A percentile compares a stretch with the other conserved stretches of the same genome.
Conservation (phyloP, 1,284 basidiomycete genomes). For the Gymnopus androsaceus region DNA sequence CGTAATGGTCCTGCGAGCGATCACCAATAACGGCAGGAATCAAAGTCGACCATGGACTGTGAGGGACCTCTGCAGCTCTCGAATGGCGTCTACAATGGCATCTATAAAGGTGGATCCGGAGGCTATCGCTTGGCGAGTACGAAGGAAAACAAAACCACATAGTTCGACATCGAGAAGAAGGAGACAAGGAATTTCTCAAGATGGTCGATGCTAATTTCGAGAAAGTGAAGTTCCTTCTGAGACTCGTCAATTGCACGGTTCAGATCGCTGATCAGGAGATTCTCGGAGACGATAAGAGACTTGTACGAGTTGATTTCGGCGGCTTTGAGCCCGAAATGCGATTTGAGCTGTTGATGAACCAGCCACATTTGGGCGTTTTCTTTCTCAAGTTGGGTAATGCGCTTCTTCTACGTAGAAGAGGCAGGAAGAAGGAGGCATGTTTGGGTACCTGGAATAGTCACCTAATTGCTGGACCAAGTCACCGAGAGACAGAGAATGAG, state of each 20-base stretch:
- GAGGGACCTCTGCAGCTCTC: slow-evolving; percentile 40
- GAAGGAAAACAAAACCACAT: slow-evolving; percentile 33
- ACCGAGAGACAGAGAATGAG: slow-evolving; percentile 19
- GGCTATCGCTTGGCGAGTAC: slow-evolving; percentile 30
- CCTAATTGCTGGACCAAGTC: slow-evolving; percentile 11
- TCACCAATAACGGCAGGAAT: slow-evolving; percentile 42
- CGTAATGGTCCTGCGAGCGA: slow-evolving; percentile 48
- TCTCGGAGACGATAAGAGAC: neutral
- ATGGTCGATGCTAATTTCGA: slow-evolving; percentile 20
- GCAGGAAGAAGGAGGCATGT: slow-evolving; percentile 9
- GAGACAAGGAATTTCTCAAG: slow-evolving; percentile 35
- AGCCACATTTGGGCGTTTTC: slow-evolving; percentile 33
- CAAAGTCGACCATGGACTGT: slow-evolving; percentile 46
- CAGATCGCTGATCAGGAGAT: slow-evolving; percentile 17
- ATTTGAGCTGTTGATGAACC: slow-evolving; percentile 27
- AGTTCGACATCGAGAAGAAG: slow-evolving; percentile 37
- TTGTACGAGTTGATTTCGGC: slow-evolving; percentile 8
- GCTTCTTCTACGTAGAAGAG: slow-evolving; percentile 22
- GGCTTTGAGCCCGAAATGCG: slow-evolving; percentile 14
- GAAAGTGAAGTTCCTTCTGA: slow-evolving; percentile 1
- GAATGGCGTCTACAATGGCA: slow-evolving; percentile 49
- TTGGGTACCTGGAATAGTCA: slow-evolving; percentile 10
- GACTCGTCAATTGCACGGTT: neutral
- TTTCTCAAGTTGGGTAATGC: slow-evolving; percentile 25
- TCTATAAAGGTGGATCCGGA: slow-evolving; percentile 39